Percentiles rank a stretch among this genome's conserved stretches.
These are phyloP conservation scores for Fusarium bactridioides DNA, from an alignment of 2,329 filamentous ascomycete species.

Conservation along the genomic window DNA sequence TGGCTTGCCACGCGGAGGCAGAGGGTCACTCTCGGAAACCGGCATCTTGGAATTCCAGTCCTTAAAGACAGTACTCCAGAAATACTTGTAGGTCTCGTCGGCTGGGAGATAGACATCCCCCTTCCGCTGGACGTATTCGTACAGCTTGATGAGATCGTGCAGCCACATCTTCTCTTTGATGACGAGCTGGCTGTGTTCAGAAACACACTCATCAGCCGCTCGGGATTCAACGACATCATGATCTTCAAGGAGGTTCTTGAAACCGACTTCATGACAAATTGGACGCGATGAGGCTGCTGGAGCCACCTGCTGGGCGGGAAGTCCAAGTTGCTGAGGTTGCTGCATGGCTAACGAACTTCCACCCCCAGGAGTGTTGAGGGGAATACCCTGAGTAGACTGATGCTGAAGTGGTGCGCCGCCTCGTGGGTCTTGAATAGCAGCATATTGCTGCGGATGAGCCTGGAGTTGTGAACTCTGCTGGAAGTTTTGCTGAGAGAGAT, in stretches of 20 bases:
- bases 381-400: not conserved
- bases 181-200: not conserved
- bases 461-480: not conserved
- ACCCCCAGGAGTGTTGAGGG: not conserved
- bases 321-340: not conserved
- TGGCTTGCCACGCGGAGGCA: not conserved
- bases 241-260: not conserved
- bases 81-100: not conserved
- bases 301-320: not conserved
- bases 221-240: not conserved
- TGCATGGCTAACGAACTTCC: not conserved
- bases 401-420: not conserved
- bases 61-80: not conserved
- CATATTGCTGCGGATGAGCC: not conserved
- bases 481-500: not conserved
- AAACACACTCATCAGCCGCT: not conserved
- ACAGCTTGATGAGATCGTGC: not conserved
- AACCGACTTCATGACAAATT: not conserved
- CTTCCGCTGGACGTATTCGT: not conserved
- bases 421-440: not conserved
- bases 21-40: not conserved
- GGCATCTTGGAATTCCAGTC: not conserved
- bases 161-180: slow-evolving; percentile 8
- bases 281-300: not conserved
- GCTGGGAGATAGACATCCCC: not conserved